phyloP scores from a whole-genome alignment of 176 grass and related monocot genomes.

The Juncus inflexus region DNA sequence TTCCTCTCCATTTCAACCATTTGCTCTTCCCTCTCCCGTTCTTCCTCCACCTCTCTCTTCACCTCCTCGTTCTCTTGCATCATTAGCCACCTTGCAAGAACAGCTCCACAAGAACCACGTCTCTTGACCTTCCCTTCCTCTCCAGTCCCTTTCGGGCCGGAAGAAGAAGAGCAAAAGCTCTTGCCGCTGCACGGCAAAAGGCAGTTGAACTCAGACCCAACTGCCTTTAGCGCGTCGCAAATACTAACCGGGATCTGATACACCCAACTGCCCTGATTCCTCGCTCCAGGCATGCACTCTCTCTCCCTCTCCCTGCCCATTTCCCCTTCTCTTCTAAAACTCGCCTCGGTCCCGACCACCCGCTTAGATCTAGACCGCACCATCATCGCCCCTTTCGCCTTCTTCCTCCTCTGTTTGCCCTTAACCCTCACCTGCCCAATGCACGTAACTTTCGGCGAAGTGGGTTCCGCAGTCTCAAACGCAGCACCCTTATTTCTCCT shows the following conservation, averaged over 20 bases:
- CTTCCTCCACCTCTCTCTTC: conserved; percentile 35
- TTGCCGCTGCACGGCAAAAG: conserved; percentile 56
- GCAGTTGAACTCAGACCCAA: conserved; percentile 64
- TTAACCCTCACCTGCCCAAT: conserved; percentile 91
- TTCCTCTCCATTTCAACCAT: conserved; percentile 50
- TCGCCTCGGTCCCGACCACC: conserved; percentile 47
- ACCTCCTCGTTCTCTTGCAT: conserved; percentile 38
- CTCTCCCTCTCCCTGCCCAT: conserved; percentile 28
- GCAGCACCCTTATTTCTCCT: conserved; percentile 36
- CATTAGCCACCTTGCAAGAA: conserved; percentile 73
- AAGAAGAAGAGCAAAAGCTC: conserved; percentile 62
- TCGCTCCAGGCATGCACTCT: conserved; percentile 43
- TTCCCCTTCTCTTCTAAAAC: conserved; percentile 51
- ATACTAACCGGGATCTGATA: conserved; percentile 95
- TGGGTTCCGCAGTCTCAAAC: conserved; percentile 75
- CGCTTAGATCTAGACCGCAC: conserved; percentile 64
- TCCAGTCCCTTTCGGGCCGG: conserved; percentile 26
- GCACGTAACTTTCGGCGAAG: conserved; percentile 94
- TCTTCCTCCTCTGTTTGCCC: conserved; percentile 57
- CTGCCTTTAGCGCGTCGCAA: conserved; percentile 77
- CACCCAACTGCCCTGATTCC: conserved; percentile 74
- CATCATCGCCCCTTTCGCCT: conserved; percentile 43
- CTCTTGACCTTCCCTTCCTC: conserved; percentile 20
- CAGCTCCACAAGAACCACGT: conserved; percentile 54
- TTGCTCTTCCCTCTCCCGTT: conserved; percentile 40